Conservation (phyloP, 2,329 filamentous ascomycete species). For the Aspergillus carbonarius region DNA sequence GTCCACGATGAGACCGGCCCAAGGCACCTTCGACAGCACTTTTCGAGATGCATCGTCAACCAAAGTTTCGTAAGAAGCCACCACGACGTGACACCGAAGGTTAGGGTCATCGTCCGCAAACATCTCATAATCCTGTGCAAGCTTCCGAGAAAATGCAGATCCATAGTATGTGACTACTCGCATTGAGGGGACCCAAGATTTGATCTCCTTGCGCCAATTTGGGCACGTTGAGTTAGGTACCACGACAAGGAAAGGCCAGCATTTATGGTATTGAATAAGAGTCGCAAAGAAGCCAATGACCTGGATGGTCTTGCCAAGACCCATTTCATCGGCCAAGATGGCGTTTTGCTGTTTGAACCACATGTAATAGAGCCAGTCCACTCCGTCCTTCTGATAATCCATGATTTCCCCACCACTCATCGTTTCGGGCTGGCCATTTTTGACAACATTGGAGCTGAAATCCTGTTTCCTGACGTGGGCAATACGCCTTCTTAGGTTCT, state of each 20-base stretch:
- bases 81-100: constrained; percentile 84
- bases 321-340: constrained; percentile 97
- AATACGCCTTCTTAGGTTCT: constrained; percentile 65
- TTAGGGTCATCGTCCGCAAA: constrained; percentile 65
- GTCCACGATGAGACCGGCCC: constrained; percentile 87
- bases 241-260: constrained; percentile 90
- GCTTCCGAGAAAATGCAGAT: constrained; percentile 67
- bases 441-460: constrained; percentile 66
- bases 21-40: constrained; percentile 70
- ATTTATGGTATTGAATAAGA: constrained; percentile 66
- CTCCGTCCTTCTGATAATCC: constrained; percentile 87
- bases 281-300: constrained; percentile 79
- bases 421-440: constrained; percentile 69
- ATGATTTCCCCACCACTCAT: constrained; percentile 80
- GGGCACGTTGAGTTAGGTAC: constrained; percentile 93
- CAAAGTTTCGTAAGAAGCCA: constrained; percentile 92
- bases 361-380: constrained; percentile 94
- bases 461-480: constrained; percentile 63
- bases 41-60: constrained; percentile 66
- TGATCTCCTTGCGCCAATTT: constrained; percentile 97
- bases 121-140: constrained; percentile 80
- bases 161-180: constrained; percentile 94
- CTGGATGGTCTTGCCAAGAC: constrained; percentile 94
- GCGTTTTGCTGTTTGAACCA: constrained; percentile 81
- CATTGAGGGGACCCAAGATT: constrained; percentile 83